These are phyloP conservation scores for Herpomyces periplanetae DNA, from an alignment of 2,329 filamentous ascomycete species.

Conservation along the genomic window DNA sequence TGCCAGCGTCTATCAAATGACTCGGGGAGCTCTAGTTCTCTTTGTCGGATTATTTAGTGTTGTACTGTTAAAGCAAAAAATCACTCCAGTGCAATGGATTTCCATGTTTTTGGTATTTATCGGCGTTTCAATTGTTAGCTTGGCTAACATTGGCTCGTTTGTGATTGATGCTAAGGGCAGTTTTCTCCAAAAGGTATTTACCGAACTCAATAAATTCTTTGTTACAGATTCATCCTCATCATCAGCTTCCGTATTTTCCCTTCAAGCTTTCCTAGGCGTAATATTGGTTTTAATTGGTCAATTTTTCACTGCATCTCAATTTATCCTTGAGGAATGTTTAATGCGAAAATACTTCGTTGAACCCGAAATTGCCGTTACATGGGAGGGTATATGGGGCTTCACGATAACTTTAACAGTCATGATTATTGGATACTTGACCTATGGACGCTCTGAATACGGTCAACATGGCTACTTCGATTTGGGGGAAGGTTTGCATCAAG, in stretches of 20 bases:
- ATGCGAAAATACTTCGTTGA: slow-evolving; percentile 39
- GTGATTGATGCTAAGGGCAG: slow-evolving; percentile 15
- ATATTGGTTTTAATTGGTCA: slow-evolving; percentile 69
- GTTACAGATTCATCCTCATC: slow-evolving; percentile 4
- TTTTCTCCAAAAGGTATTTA: not conserved
- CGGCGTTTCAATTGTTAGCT: slow-evolving; percentile 56
- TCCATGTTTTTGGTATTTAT: slow-evolving; percentile 49
- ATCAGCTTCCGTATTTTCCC: slow-evolving; percentile 10
- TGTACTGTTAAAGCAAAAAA: slow-evolving; percentile 36
- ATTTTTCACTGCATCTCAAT: slow-evolving; percentile 84
- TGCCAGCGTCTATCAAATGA: slow-evolving; percentile 96
- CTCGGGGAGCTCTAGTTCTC: slow-evolving; percentile 57
- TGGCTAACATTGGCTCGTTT: slow-evolving; percentile 45
- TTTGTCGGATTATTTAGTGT: slow-evolving; percentile 91
- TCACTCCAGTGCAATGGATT: slow-evolving; percentile 68
- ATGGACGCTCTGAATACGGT: slow-evolving; percentile 35
- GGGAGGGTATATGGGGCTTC: slow-evolving; percentile 82
- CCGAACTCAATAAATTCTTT: too few relatives aligned
- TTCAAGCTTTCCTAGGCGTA: slow-evolving; percentile 39
- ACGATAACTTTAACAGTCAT: slow-evolving; percentile 35
- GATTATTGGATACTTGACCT: slow-evolving; percentile 30
- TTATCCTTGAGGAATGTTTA: slow-evolving; percentile 79
- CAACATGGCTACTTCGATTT: slow-evolving; percentile 61
- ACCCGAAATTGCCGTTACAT: slow-evolving; percentile 64
- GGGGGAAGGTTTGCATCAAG: slow-evolving; percentile 40